These are phyloP conservation scores for Tremella mesenterica DNA, from an alignment of 768 basidiomycete species.

Conservation along the genomic window DNA sequence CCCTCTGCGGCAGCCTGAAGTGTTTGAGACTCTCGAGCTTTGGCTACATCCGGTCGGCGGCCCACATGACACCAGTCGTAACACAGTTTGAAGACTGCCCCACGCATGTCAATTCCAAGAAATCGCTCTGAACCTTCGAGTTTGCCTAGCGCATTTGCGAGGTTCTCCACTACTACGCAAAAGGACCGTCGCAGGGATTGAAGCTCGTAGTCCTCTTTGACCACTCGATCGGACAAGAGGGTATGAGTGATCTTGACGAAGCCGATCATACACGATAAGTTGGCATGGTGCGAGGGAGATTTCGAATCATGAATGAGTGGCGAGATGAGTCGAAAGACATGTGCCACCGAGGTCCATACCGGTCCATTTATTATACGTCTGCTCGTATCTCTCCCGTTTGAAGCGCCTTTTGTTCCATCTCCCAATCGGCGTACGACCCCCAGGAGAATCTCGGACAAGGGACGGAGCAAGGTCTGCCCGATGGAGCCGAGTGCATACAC, in stretches of 20 bases:
- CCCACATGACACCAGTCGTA: slow-evolving; percentile 92
- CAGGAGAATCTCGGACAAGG: slow-evolving; percentile 74
- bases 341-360: slow-evolving; percentile 66
- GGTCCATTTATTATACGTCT: slow-evolving; percentile 63
- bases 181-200: slow-evolving; percentile 81
- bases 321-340: slow-evolving; percentile 79
- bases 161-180: slow-evolving; percentile 75
- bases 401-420: slow-evolving; percentile 57
- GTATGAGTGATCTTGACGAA: slow-evolving; percentile 75
- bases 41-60: slow-evolving; percentile 61
- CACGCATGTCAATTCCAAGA: slow-evolving; percentile 63
- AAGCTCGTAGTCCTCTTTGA: slow-evolving; percentile 65
- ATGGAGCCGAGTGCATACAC: slow-evolving; percentile 84
- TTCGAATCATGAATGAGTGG: slow-evolving; percentile 63
- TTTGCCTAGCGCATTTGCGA: slow-evolving; percentile 61
- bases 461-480: slow-evolving; percentile 64
- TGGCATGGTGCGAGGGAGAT: slow-evolving; percentile 60
- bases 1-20: slow-evolving; percentile 57
- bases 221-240: slow-evolving; percentile 63
- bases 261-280: slow-evolving; percentile 69
- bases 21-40: slow-evolving; percentile 62
- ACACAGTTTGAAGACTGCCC: slow-evolving; percentile 71
- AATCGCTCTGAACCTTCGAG: slow-evolving; percentile 69
- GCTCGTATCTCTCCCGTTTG: slow-evolving; percentile 52
- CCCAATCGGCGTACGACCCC: slow-evolving; percentile 74